phyloP scores from a whole-genome alignment of 495 filamentous ascomycete genomes.

The Penicillium soppii region DNA sequence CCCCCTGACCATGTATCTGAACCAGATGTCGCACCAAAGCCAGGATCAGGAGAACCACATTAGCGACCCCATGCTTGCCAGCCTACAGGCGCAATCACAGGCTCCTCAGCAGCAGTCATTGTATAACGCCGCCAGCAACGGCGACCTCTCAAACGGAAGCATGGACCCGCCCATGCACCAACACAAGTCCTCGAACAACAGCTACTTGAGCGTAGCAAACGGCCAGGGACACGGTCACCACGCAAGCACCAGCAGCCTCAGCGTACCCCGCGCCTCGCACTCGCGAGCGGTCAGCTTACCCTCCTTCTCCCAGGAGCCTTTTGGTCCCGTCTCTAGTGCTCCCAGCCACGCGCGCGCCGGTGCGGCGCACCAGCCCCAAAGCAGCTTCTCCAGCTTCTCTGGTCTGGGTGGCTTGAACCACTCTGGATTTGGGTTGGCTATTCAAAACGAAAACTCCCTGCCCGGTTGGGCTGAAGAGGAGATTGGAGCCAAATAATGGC shows the following conservation, averaged over 20 bases:
- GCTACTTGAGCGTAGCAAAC: constrained; percentile 63
- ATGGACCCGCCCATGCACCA: constrained; percentile 47
- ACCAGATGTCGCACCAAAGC: constrained; percentile 77
- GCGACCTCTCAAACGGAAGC: constrained; percentile 57
- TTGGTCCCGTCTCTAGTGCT: constrained; percentile 46
- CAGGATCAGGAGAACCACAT: constrained; percentile 57
- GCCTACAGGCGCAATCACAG: constrained; percentile 67
- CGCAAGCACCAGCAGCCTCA: constrained; percentile 58
- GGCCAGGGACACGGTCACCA: constrained; percentile 53
- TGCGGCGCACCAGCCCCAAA: constrained; percentile 51
- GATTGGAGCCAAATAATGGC: constrained; percentile 52
- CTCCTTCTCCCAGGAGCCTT: constrained; percentile 62
- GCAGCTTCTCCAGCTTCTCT: constrained; percentile 57
- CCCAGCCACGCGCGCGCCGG: constrained; percentile 43
- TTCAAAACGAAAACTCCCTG: constrained; percentile 62
- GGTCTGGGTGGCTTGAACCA: constrained; percentile 58
- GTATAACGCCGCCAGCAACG: constrained; percentile 48
- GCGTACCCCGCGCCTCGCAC: constrained; percentile 66
- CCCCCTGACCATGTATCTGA: constrained; percentile 91
- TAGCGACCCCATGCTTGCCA: constrained; percentile 49
- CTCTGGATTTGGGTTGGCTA: constrained; percentile 59
- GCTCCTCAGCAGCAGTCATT: constrained; percentile 48
- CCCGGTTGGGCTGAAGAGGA: constrained; percentile 68
- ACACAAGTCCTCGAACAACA: constrained; percentile 57
- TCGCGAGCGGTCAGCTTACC: constrained; percentile 83